Base-by-base conservation (phyloP, 75 land plant species). In the Selaginella moellendorffii region DNA sequence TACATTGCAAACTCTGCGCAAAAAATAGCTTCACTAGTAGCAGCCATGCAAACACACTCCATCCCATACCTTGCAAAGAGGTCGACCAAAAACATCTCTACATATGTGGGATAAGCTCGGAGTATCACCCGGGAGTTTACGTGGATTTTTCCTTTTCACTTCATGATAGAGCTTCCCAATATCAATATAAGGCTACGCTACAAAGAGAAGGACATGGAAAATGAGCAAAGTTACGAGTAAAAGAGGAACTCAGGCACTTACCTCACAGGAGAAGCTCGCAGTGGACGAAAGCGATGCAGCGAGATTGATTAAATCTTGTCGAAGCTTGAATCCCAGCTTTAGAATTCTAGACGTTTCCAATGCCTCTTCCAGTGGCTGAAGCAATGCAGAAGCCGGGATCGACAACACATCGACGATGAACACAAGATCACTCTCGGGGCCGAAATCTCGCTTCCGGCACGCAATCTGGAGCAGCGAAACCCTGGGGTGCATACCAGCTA, bases 391-490 rank as follows among this genome's bases (percentile, higher is more conserved):
- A 0, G 79, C 67, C 12, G 83, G 76, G 29, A 95, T 62, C 2
- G 79, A 54, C 27, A 74, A 51, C 52, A 95, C 69, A 66, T 95
- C 99, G 26, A 95, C 63, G 19, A 95, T 24, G 68, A 95, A 95
- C 2, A 84, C 46, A 14, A 36, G 10, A 5, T 5, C 5, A n/a
- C n/a, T n/a, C n/a, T n/a, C n/a, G n/a, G n/a, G n/a, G n/a, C n/a
- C n/a, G n/a, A n/a, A n/a, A 61, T 60, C n/a, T 36, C 53, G 54
- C 54, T 72, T 64, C 54, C 75, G 72, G 75, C 96, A 88, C 31
- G 98, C 90, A 56, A 93, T 66, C 64, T 95, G 99, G 68, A 95
- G 81, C 51, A 95, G 77, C 1, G 97, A 71, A 27, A 95, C 90
- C 21, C 74, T 66, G 28, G 96, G 96, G 63, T 62, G 31, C 23